These are phyloP conservation scores for Melastoma malabathricum DNA, from an alignment of 345 rosid genomes.

Conservation along the genomic window DNA sequence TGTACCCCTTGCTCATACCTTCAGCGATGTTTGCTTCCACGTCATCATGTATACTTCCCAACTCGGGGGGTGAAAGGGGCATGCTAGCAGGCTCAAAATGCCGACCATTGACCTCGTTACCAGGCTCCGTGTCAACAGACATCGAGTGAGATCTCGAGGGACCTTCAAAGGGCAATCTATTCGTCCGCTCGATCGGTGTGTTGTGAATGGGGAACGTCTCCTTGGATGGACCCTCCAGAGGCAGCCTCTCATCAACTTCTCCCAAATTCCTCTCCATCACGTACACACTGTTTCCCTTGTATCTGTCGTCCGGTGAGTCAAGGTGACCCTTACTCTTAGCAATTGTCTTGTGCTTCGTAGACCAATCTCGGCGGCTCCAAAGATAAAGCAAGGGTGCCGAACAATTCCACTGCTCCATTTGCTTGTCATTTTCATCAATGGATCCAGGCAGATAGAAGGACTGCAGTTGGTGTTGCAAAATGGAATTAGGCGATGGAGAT, in stretches of 20 bases:
- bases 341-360: constrained; percentile 35
- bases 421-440: constrained; percentile 49
- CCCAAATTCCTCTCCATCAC: constrained; percentile 7
- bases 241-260: constrained; percentile 10
- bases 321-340: constrained; percentile 50
- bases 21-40: constrained; percentile 6
- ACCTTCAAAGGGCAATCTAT: constrained; percentile 8
- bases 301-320: no score
- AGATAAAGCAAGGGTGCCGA: constrained; percentile 65
- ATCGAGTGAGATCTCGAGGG: constrained; percentile 8
- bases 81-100: constrained; percentile 16
- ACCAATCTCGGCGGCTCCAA: constrained; percentile 75
- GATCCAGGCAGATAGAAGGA: constrained; percentile 94
- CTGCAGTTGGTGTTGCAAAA: constrained; percentile 25
- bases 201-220: no score
- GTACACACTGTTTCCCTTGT: not conserved
- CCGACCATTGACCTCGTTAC: not conserved
- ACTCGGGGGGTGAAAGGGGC: constrained; percentile 8
- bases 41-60: no score
- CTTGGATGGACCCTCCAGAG: not conserved
- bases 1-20: constrained; percentile 20
- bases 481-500: not conserved
- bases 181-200: no score
- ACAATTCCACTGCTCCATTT: constrained; percentile 64
- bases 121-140: constrained; percentile 1